A percentile compares a stretch with the other conserved stretches of the same genome.
phyloP scores from a whole-genome alignment of 1,284 basidiomycete genomes.

The Irpex rosettiformis region DNA sequence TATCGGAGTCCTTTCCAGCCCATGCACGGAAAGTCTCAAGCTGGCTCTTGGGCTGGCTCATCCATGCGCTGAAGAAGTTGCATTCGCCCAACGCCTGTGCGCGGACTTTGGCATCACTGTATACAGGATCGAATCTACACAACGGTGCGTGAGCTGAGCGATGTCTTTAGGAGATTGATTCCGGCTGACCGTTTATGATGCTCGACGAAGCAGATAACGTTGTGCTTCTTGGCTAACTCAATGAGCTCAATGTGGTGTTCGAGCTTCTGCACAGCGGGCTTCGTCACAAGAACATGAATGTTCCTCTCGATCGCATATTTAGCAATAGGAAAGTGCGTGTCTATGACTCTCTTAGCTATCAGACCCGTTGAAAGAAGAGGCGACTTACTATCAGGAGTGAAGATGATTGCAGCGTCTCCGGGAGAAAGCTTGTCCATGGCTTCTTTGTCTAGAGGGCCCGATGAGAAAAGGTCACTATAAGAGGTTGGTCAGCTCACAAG shows the following conservation, averaged over 20 bases:
- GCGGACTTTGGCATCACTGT: conserved; percentile 83
- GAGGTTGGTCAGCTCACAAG: conserved; percentile 53
- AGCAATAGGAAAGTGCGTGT: conserved; percentile 84
- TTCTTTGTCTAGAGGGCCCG: conserved; percentile 59
- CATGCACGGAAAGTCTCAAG: conserved; percentile 91
- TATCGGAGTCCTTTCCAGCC: conserved; percentile 92
- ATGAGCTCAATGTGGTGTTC: conserved; percentile 80
- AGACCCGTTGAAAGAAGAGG: neutral
- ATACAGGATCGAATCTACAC: conserved; percentile 83
- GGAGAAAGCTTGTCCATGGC: conserved; percentile 80
- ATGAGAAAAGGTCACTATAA: neutral
- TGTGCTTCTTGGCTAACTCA: conserved; percentile 70
- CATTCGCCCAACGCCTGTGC: conserved; percentile 82
- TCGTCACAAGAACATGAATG: conserved; percentile 88
- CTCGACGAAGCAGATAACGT: conserved; percentile 88
- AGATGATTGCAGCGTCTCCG: conserved; percentile 86
- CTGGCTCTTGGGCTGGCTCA: conserved; percentile 95
- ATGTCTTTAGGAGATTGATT: neutral
- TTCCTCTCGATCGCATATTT: conserved; percentile 81
- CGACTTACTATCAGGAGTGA: conserved; percentile 82
- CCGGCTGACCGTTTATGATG: conserved; percentile 69
- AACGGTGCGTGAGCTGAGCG: neutral
- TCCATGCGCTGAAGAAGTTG: conserved; percentile 89
- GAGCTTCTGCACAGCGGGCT: conserved; percentile 87
- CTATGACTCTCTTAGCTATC: conserved; percentile 32